Conservation (phyloP, 108 stramenopile genomes). For the Cylindrotheca closterium region DNA sequence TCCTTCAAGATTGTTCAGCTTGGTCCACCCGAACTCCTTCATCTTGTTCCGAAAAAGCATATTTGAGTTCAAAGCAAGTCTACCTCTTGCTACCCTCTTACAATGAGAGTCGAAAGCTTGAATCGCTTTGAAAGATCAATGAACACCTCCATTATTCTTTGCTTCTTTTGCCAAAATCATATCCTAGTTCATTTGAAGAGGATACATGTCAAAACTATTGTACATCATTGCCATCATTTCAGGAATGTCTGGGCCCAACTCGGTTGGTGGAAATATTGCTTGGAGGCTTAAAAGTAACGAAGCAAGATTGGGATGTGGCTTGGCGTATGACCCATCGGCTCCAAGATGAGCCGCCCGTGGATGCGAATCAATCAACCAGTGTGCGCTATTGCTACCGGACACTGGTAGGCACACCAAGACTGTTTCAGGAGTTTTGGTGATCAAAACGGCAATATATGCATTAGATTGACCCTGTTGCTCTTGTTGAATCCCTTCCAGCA, state of each 20-base stretch:
- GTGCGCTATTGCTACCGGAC: not conserved
- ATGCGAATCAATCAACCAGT: slow-evolving; percentile 76
- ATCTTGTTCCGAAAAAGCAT: no score
- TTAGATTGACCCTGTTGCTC: slow-evolving; percentile 19
- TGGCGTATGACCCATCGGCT: slow-evolving; percentile 48
- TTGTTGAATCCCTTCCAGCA: slow-evolving; percentile 33
- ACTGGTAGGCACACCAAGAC: slow-evolving; percentile 56
- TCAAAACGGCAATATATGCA: slow-evolving; percentile 52
- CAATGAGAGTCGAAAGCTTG: no score
- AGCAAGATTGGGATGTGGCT: slow-evolving; percentile 45
- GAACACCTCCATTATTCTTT: no score
- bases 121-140: no score
- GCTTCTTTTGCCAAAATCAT: no score
- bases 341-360: slow-evolving; percentile 58
- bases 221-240: slow-evolving; percentile 86
- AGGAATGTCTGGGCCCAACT: slow-evolving; percentile 70
- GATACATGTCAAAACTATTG: slow-evolving; percentile 83
- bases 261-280: slow-evolving; percentile 61
- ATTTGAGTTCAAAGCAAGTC: no score
- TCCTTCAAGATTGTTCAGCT: no score
- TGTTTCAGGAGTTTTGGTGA: slow-evolving; percentile 85
- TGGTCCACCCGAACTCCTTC: no score
- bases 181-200: slow-evolving; percentile 1
- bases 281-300: slow-evolving; percentile 40
- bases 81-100: no score